Evolutionary conservation across 2,329 filamentous ascomycete genomes (phyloP), one percentile per base, ranked within the genome.

Genomic region (Aspergillus ochraceoroseus): DNA sequence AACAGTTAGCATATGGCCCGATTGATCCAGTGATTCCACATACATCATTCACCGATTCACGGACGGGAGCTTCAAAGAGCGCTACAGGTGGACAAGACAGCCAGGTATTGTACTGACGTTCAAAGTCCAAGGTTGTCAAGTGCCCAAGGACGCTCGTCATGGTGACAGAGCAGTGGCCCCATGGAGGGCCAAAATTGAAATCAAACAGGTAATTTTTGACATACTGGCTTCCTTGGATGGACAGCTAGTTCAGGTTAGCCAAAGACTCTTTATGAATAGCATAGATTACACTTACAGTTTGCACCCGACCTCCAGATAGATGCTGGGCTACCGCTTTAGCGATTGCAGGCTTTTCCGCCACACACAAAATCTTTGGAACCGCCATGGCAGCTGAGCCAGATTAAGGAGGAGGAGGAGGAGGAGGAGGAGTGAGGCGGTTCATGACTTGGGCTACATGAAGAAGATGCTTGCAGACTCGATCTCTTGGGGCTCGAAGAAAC

Each of bases 111-210:
- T 83, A 89, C 41, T 82, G 77, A 6, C 72, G 62, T 12, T 77
- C 76, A 55, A 98, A 95, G 37, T 94, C 86, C 30, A 83, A 70
- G n/a, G 72, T 74, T 20, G 86, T 88, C 49, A 98, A 74, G 66
- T 98, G 92, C 8, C 92, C 92, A 7, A 84, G 73, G 15, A 98
- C 92, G 47, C 84, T 88, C 41, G 92, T 98, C 85, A 98, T 96
- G 29, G 83, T 88, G 32, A 95, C 90, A 8, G 79, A 73, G 62
- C 86, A 95, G 46, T 73, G 74, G 13, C 89, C 88, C 85, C 87
- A 95, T 50, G 76, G 72, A 32, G 72, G 75, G 4, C 82, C 82
- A 62, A 98, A 98, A 61, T 87, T 81, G 67, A 92, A 98, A 31
- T 83, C 76, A 59, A 98, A 98, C 18, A 80, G 75, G 68, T 95